phyloP scores from a whole-genome alignment of 2,329 filamentous ascomycete genomes.

The Penicillium oxalicum region DNA sequence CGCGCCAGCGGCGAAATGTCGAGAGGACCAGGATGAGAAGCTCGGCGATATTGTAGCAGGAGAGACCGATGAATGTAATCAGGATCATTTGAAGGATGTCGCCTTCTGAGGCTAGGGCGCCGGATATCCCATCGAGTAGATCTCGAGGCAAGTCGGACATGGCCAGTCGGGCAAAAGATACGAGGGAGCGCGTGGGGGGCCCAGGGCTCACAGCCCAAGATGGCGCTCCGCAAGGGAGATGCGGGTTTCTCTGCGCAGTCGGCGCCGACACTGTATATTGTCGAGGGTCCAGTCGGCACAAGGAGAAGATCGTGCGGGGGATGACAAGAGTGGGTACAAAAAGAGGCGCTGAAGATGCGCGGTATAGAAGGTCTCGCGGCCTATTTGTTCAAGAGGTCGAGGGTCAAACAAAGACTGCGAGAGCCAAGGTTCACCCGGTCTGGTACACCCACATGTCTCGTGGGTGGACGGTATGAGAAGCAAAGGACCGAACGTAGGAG shows the following conservation, averaged over 20 bases:
- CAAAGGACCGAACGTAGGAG: neutral
- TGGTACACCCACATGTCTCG: conserved; percentile 16
- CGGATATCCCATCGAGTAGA: conserved; percentile 27
- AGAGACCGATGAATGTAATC: conserved; percentile 34
- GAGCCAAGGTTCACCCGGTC: conserved; percentile 15
- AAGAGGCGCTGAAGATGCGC: too few species aligned
- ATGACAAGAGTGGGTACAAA: neutral
- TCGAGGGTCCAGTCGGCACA: too few species aligned
- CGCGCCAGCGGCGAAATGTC: conserved; percentile 36
- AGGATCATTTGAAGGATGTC: conserved; percentile 21
- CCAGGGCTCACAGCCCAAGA: too few species aligned
- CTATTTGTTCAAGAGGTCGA: neutral
- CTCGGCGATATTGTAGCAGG: conserved; percentile 45
- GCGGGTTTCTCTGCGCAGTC: too few species aligned
- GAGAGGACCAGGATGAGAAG: conserved; percentile 36
- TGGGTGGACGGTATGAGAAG: neutral
- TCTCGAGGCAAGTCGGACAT: conserved; percentile 18
- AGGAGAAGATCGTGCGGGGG: neutral
- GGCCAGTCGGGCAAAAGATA: neutral
- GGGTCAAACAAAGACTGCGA: conserved; percentile 3
- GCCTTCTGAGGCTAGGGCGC: conserved; percentile 21
- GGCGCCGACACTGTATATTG: too few species aligned
- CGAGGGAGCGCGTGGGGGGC: too few species aligned
- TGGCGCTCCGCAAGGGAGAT: too few species aligned
- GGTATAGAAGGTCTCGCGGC: too few species aligned